Evolutionary conservation across 2,329 filamentous ascomycete genomes (phyloP).

Genomic region (Stenocarpella maydis): DNA sequence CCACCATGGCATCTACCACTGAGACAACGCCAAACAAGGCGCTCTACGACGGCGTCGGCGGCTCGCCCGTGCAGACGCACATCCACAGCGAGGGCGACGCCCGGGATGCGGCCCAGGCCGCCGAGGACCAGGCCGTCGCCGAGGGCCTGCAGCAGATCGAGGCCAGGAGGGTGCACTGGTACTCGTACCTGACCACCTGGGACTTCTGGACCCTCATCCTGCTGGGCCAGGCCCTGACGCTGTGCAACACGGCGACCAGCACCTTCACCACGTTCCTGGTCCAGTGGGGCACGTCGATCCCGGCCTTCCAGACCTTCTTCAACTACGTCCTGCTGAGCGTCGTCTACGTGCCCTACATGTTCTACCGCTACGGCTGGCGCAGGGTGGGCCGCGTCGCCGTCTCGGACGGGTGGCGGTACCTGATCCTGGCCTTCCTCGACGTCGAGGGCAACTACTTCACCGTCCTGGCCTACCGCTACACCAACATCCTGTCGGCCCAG

Average conservation of each 20-base stretch:
- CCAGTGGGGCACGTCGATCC: constrained; percentile 75
- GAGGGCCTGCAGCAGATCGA: constrained; percentile 65
- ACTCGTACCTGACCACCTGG: constrained; percentile 79
- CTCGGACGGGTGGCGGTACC: constrained; percentile 89
- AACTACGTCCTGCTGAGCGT: constrained; percentile 87
- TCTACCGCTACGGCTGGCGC: constrained; percentile 80
- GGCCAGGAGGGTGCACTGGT: constrained; percentile 64
- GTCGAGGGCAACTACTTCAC: constrained; percentile 99
- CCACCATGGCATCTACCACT: constrained; percentile 30
- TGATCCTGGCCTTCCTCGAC: constrained; percentile 91
- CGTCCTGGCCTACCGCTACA: constrained; percentile 91
- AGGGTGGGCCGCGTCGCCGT: constrained; percentile 70
- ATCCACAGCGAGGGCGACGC: constrained; percentile 36
- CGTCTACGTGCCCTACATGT: constrained; percentile 81
- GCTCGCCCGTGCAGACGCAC: constrained; percentile 41
- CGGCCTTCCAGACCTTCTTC: constrained; percentile 95
- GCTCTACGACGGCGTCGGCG: constrained; percentile 41
- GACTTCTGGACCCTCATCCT: constrained; percentile 89
- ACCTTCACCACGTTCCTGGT: constrained; percentile 84
- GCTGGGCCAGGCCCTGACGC: constrained; percentile 83
- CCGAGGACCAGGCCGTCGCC: constrained; percentile 51
- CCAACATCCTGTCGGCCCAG: constrained; percentile 90
- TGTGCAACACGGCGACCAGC: constrained; percentile 93
- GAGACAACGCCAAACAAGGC: constrained; percentile 38
- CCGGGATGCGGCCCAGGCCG: constrained; percentile 24